Conservation (phyloP, 306 rosid species). For the Gillenia trifoliata region DNA sequence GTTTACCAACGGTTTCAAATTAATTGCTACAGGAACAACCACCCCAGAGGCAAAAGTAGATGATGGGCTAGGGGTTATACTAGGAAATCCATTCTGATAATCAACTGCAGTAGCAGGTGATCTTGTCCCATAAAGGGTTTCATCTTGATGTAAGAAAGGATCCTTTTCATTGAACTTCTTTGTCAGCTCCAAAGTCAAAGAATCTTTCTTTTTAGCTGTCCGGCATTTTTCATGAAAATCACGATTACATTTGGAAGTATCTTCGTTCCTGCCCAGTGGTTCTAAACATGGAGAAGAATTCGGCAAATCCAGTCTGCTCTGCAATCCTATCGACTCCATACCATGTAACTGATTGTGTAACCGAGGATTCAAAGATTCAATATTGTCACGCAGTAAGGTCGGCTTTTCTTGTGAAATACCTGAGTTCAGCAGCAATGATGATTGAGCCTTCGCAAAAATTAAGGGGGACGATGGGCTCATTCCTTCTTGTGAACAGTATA, state of each 20-base stretch:
- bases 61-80: conserved; percentile 23
- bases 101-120: conserved; percentile 28
- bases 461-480: conserved; percentile 37
- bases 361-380: conserved; percentile 28
- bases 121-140: conserved; percentile 31
- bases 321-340: conserved; percentile 35
- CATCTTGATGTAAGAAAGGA: conserved; percentile 30
- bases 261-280: conserved; percentile 28
- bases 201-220: conserved; percentile 26
- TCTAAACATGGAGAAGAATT: conserved; percentile 37
- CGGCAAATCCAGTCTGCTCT: conserved; percentile 28
- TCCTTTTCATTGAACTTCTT: conserved; percentile 22
- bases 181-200: conserved; percentile 19
- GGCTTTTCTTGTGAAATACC: conserved; percentile 34
- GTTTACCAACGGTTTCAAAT: conserved; percentile 13
- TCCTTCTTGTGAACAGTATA: conserved; percentile 49
- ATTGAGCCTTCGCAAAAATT: conserved; percentile 38
- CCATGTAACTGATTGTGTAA: conserved; percentile 32
- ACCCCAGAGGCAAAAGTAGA: conserved; percentile 24
- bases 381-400: conserved; percentile 29
- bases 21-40: conserved; percentile 20
- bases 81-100: conserved; percentile 27
- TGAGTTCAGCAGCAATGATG: conserved; percentile 33
- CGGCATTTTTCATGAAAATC: conserved; percentile 20
- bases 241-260: conserved; percentile 23